Evolutionary conservation across 768 basidiomycete genomes (phyloP).

Genomic region (Harrya chromipes): DNA sequence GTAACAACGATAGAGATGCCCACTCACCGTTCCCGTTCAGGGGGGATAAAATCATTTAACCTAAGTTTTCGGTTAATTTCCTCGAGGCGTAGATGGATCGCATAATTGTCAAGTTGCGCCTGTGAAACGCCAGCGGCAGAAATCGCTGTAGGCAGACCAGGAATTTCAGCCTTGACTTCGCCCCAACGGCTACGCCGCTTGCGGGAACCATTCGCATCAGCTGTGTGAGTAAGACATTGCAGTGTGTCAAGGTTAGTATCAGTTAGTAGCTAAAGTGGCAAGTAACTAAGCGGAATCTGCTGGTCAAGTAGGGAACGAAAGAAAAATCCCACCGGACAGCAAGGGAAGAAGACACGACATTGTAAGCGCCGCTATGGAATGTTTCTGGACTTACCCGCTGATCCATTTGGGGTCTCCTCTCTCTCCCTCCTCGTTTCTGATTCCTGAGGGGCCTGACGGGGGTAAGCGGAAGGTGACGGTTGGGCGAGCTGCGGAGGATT

Average conservation of each 20-base stretch:
- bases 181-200: conserved; percentile 99
- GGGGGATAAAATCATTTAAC: conserved; percentile 92
- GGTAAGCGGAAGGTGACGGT: conserved; percentile 83
- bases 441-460: conserved; percentile 58
- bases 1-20: background rate
- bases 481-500: conserved; percentile 84
- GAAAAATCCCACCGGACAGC: conserved; percentile 32
- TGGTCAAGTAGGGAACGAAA: conserved; percentile 27
- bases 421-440: conserved; percentile 59
- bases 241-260: conserved; percentile 56
- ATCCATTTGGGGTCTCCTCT: conserved; percentile 67
- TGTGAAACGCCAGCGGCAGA: conserved; percentile 91
- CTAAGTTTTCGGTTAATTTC: conserved; percentile 96
- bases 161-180: conserved; percentile 86
- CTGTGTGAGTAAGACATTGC: conserved; percentile 47
- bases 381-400: conserved; percentile 66
- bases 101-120: conserved; percentile 96
- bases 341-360: conserved; percentile 37
- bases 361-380: conserved; percentile 37
- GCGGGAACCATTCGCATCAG: conserved; percentile 81
- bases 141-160: conserved; percentile 93
- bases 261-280: conserved; percentile 37
- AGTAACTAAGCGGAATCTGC: conserved; percentile 30
- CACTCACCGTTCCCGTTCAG: conserved; percentile 82
- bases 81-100: conserved; percentile 91